phyloP scores from a whole-genome alignment of 139 green algal species.

The Chlamydomonas sp. region DNA sequence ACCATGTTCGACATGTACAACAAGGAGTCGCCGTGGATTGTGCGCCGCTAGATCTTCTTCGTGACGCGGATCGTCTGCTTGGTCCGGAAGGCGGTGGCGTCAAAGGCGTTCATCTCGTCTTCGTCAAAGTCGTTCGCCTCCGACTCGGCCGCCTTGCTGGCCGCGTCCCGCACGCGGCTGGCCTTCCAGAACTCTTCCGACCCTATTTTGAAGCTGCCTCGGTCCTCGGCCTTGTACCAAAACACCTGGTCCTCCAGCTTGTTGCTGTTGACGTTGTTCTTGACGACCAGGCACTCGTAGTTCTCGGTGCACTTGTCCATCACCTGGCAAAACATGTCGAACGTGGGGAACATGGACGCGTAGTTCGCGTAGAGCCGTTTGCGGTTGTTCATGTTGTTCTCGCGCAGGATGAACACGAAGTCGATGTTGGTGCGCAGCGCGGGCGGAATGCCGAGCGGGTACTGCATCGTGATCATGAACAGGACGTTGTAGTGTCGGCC shows the following conservation, averaged over 20 bases:
- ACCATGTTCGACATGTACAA: too few relatives aligned
- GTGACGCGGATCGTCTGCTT: too few relatives aligned
- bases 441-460: constrained; percentile 8
- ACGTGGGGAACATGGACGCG: constrained; percentile 10
- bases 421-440: constrained; percentile 16
- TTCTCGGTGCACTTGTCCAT: constrained; percentile 12
- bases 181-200: too few relatives aligned
- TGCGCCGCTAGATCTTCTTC: too few relatives aligned
- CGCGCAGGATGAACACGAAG: constrained; percentile 22
- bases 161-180: too few relatives aligned
- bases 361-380: constrained; percentile 23
- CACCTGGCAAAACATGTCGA: constrained; percentile 12
- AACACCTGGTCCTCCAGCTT: constrained; percentile 15
- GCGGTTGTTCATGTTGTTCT: constrained; percentile 3
- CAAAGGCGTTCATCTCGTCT: too few relatives aligned
- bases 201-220: too few relatives aligned
- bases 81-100: too few relatives aligned
- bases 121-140: background rate
- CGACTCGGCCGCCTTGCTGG: background rate
- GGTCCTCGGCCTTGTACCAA: constrained; percentile 19
- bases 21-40: too few relatives aligned
- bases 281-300: constrained; percentile 18
- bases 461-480: constrained; percentile 20
- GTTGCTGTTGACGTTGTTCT: constrained; percentile 14
- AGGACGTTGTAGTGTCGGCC: constrained; percentile 14